Base-by-base conservation (phyloP, 345 rosid species). In the Cardamine resedifolia region DNA sequence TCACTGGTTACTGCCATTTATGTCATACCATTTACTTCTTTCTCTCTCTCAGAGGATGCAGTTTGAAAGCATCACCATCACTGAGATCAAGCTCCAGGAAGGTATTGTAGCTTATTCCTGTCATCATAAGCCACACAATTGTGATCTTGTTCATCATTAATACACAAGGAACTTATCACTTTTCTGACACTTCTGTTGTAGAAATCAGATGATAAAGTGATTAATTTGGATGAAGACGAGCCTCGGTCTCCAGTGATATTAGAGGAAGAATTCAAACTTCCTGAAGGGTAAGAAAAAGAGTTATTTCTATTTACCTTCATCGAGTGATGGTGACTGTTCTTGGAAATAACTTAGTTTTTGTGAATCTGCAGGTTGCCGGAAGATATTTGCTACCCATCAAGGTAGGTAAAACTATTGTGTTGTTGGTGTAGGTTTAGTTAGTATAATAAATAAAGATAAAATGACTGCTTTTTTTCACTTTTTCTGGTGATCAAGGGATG, bases 151-250 rank as follows among this genome's bases (percentile, higher is more conserved):
- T 18, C 31, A 18, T 45, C 10, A 43, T 18, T 50, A 41, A 19
- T 30, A 34, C 34, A 12, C 0, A 52, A 19, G 19, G 36, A 55
- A 21, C 36, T 62, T 19, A 36, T 18, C 60, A 19, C 6, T 21
- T 26, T 64, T 63, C 24, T 76, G 19, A 47, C 21, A 56, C 38
- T 55, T 48, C 28, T 63, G 5, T 27, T 63, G 10, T 38, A 75
- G 70, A 65, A 75, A 75, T 82, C 87, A 89, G 85, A 52, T 30
- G 78, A 66, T 70, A 71, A 82, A 21, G 81, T 93, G 61, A 87
- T 87, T 71, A 80, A 87, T 72, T 79, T 84, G 34, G 96, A 90
- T 19, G 97, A 88, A 75, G 98, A 92, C 61, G 89, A 87, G 47
- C 79, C 82, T 70, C 83, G 71, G 45, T 65, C 63, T 66, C 49